These are phyloP conservation scores for Vitis rupestris DNA, from an alignment of 164 flowering plant genomes.

Conservation along the genomic window DNA sequence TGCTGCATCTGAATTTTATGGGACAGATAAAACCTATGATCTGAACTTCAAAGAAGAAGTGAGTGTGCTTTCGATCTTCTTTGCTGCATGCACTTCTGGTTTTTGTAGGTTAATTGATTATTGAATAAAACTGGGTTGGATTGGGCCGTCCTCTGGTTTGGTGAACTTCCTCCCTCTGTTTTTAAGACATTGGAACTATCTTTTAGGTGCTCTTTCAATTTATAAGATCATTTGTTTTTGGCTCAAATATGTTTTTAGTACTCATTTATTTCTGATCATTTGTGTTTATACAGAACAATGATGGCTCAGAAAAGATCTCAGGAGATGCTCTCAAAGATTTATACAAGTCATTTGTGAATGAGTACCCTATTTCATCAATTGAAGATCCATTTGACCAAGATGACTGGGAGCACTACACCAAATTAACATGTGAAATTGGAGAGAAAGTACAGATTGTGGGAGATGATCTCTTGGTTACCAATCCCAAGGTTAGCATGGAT, in stretches of 20 bases:
- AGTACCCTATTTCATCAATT: constrained; percentile 87
- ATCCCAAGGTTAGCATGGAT: constrained; percentile 65
- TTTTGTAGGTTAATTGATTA: too few species aligned
- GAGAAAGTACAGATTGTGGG: constrained; percentile 81
- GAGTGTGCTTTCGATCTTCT: neutral
- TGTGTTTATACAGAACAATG: constrained; percentile 53
- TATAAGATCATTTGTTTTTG: too few species aligned
- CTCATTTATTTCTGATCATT: constrained; percentile 3
- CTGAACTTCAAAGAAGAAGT: constrained; percentile 92
- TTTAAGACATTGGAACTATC: neutral
- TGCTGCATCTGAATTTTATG: constrained; percentile 92
- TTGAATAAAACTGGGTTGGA: too few species aligned
- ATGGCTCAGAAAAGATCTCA: constrained; percentile 79
- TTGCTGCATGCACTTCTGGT: too few species aligned
- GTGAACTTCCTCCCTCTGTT: neutral
- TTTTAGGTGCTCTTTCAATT: too few species aligned
- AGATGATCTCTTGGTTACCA: constrained; percentile 92
- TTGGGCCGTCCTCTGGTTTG: neutral
- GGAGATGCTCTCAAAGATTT: constrained; percentile 75
- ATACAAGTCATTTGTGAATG: constrained; percentile 77
- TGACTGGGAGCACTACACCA: constrained; percentile 86
- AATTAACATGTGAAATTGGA: constrained; percentile 69
- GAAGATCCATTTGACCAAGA: constrained; percentile 97
- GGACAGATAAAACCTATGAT: constrained; percentile 71
- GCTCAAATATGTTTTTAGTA: too few species aligned